Evolutionary conservation across 164 flowering plant genomes (phyloP), one percentile per base, ranked within the genome.

Genomic region (Nymphaea colorata): DNA sequence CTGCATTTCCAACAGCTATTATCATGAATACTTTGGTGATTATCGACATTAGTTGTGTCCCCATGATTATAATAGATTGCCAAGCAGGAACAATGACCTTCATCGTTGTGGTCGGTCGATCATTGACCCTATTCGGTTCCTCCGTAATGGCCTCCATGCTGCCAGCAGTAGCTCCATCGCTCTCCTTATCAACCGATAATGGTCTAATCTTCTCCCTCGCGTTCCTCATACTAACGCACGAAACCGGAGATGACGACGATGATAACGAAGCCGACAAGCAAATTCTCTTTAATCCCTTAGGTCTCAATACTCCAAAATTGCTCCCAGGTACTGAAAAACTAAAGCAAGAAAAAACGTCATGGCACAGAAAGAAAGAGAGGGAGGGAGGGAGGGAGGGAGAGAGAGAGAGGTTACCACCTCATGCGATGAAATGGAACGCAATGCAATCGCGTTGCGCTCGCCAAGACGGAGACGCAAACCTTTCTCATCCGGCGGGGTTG

Each of bases 311-410:
- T 64, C 51, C 67, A 61, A 69, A 62, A 43, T 67, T 75, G 68
- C 71, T 68, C 12, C 67, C 76, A 36, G 51, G 6, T 12, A 73
- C 88, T 70, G 86, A 75, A 79, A 71, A 70, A 68, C 84, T 79
- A 74, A 44, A 68, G 68, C 36, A 61, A 2, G 41, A n/a, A 61
- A 61, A n/a, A 61, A 6, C 55, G 12, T 47, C 12, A 47, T 4
- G 12, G 7, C 12, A 6, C 7, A 6, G 12, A 47, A 6, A 14
- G 55, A 6, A 14, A 6, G 53, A 5, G 53, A 5, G 51, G 4
- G 51, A 4, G 51, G 4, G 55, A 6, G 55, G 6, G 55, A 47
- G 55, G 11, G 55, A 47, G 55, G 11, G 55, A 47, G 3, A 47
- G 55, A 47, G 5, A 47, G 55, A 47, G 55, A 14, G 11, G 55